Percentiles rank a stretch among this genome's conserved stretches.
phyloP scores from a whole-genome alignment of 495 filamentous ascomycete genomes.

The Tuber aestivum region DNA sequence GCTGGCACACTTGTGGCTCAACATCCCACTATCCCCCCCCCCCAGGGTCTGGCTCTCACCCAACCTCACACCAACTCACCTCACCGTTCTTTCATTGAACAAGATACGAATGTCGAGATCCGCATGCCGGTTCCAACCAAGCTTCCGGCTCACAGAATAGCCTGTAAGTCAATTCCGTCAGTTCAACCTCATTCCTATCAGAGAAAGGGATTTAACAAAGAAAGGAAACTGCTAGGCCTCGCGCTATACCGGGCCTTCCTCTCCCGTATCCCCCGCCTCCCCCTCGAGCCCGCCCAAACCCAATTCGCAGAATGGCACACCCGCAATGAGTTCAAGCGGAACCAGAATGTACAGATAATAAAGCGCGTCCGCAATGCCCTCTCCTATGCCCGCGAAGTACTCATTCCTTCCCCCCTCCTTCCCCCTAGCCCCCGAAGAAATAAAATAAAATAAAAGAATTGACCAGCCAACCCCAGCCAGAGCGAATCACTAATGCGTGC shows the following conservation, averaged over 20 bases:
- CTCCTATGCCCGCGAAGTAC: slow-evolving; percentile 26
- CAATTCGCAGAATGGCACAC: slow-evolving; percentile 14
- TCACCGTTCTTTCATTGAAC: background rate
- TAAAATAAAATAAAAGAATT: background rate
- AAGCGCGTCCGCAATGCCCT: slow-evolving; percentile 17
- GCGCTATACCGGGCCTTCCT: slow-evolving; percentile 40
- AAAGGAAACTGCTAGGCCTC: slow-evolving; percentile 28
- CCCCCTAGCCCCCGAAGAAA: background rate
- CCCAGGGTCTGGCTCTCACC: background rate
- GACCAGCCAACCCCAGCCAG: slow-evolving; percentile 9
- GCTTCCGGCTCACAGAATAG: slow-evolving; percentile 30
- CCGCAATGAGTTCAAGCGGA: slow-evolving; percentile 27
- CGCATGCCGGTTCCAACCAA: slow-evolving; percentile 15
- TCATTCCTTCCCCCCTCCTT: background rate
- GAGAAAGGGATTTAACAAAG: background rate
- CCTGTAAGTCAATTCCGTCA: slow-evolving; percentile 27
- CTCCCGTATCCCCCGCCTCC: slow-evolving; percentile 29
- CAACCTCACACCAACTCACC: background rate
- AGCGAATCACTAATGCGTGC: slow-evolving; percentile 26
- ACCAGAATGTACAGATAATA: slow-evolving; percentile 18
- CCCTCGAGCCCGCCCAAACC: slow-evolving; percentile 25
- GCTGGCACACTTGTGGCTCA: background rate
- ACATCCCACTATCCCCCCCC: slow-evolving; percentile 2
- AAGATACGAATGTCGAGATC: background rate
- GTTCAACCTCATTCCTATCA: background rate